Percentiles rank a stretch among this genome's conserved stretches.
These are phyloP conservation scores for Penicillium robsamsonii DNA, from an alignment of 495 filamentous ascomycete species.

Conservation along the genomic window DNA sequence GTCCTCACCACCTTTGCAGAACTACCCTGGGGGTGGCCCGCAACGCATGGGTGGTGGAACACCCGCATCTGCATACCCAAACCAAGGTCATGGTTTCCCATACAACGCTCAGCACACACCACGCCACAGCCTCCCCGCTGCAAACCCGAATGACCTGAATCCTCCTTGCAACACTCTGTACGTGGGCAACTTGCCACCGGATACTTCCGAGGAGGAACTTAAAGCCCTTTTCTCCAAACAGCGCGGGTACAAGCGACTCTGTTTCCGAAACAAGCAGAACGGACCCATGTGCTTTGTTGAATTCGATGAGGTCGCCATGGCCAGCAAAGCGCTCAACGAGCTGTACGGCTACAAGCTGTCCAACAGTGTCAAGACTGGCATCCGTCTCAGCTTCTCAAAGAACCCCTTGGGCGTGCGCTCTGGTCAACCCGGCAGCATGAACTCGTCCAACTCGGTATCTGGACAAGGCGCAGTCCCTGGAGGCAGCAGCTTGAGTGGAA, in stretches of 20 bases:
- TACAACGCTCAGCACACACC: constrained; percentile 57
- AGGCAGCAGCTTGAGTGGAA: constrained; percentile 52
- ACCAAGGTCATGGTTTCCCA: constrained; percentile 52
- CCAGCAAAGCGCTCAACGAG: constrained; percentile 89
- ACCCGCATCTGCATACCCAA: constrained; percentile 60
- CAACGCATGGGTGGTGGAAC: constrained; percentile 49
- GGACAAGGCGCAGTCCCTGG: constrained; percentile 48
- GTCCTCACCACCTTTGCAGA: constrained; percentile 51
- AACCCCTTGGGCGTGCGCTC: constrained; percentile 93
- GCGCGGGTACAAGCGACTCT: constrained; percentile 92
- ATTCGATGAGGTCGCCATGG: constrained; percentile 92
- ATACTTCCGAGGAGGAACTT: constrained; percentile 94
- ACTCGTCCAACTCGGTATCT: constrained; percentile 47
- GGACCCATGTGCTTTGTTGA: constrained; percentile 99
- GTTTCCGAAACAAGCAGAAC: constrained; percentile 96
- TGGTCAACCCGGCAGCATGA: constrained; percentile 60
- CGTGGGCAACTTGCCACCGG: constrained; percentile 90
- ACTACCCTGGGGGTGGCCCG: constrained; percentile 40
- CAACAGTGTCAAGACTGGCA: constrained; percentile 94
- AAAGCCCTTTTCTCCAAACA: constrained; percentile 94
- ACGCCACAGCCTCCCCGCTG: constrained; percentile 76
- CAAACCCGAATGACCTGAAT: constrained; percentile 95
- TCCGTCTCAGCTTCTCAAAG: constrained; percentile 97
- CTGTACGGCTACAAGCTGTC: constrained; percentile 85
- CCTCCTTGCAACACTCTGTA: constrained; percentile 98